phyloP scores from a whole-genome alignment of 2,329 filamentous ascomycete species.

The Fusarium floridanum region DNA sequence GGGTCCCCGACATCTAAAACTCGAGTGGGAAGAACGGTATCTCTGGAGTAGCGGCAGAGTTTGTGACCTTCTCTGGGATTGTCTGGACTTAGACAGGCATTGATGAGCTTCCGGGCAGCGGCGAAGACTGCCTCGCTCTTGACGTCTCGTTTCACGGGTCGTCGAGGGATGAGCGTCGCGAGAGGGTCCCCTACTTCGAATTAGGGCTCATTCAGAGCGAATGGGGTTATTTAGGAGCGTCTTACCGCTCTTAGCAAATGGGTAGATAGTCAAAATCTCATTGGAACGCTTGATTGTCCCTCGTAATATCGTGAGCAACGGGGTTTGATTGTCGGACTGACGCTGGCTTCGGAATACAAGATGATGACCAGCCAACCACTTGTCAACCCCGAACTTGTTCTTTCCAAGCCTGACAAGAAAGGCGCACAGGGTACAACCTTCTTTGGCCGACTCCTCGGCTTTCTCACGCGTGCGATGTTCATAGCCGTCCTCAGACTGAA shows the following conservation, averaged over 20 bases:
- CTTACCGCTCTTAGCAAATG: background rate
- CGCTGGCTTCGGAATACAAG: background rate
- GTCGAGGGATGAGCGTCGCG: background rate
- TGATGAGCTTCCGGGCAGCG: background rate
- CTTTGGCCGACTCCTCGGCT: background rate
- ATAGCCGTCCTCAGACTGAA: background rate
- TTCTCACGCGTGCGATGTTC: background rate
- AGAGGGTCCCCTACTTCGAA: background rate
- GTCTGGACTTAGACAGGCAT: background rate
- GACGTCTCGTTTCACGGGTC: background rate
- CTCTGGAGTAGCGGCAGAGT: background rate
- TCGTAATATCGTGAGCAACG: background rate
- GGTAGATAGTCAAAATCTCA: background rate
- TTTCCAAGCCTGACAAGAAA: background rate
- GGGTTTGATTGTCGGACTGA: background rate
- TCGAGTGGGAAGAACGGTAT: background rate
- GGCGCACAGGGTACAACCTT: background rate
- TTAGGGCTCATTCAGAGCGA: background rate
- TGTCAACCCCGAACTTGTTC: background rate
- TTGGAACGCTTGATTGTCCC: background rate
- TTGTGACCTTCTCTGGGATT: background rate
- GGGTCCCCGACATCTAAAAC: background rate
- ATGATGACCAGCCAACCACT: background rate
- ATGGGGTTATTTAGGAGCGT: rapidly evolving
- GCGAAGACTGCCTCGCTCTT: background rate